Evolutionary conservation across 2,329 filamentous ascomycete genomes (phyloP).

Genomic region (Fusarium aywerte): DNA sequence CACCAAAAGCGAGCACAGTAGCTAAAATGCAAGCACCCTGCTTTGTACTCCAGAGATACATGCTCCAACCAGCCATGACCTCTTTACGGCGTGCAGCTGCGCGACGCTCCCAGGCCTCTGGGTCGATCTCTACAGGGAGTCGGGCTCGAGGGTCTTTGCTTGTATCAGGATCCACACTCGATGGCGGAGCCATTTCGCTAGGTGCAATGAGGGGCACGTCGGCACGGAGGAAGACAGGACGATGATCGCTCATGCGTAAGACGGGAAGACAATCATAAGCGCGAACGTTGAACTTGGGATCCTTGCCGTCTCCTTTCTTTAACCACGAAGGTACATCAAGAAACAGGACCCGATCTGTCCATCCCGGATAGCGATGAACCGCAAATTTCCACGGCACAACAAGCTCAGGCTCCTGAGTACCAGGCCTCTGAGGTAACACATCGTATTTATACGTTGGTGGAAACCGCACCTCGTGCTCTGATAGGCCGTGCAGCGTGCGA

Average conservation of each 20-base stretch:
- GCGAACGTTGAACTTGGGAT: conserved; percentile 59
- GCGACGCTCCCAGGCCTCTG: conserved; percentile 65
- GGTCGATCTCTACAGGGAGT: conserved; percentile 64
- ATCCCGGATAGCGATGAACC: conserved; percentile 84
- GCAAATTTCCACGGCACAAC: conserved; percentile 63
- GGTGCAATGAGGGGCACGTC: conserved; percentile 69
- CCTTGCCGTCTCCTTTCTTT: conserved; percentile 41
- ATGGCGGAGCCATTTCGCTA: conserved; percentile 53
- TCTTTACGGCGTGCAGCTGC: conserved; percentile 59
- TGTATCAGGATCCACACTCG: conserved; percentile 33
- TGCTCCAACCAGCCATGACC: conserved; percentile 63
- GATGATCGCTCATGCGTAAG: conserved; percentile 86
- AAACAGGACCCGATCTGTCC: conserved; percentile 92
- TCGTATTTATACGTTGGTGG: conserved; percentile 95
- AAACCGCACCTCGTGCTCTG: conserved; percentile 79
- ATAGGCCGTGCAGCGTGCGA: conserved; percentile 80
- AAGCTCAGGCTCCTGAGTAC: conserved; percentile 46
- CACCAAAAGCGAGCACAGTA: conserved; percentile 55
- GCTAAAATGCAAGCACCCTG: conserved; percentile 60
- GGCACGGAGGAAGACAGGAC: conserved; percentile 79
- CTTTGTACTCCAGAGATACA: conserved; percentile 65
- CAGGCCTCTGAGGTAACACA: conserved; percentile 50
- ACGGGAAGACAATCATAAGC: conserved; percentile 82
- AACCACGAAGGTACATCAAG: conserved; percentile 69
- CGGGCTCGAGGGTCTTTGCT: conserved; percentile 56